These are phyloP conservation scores for Penicillium sp. DNA, from an alignment of 2,329 filamentous ascomycete genomes.

Conservation along the genomic window DNA sequence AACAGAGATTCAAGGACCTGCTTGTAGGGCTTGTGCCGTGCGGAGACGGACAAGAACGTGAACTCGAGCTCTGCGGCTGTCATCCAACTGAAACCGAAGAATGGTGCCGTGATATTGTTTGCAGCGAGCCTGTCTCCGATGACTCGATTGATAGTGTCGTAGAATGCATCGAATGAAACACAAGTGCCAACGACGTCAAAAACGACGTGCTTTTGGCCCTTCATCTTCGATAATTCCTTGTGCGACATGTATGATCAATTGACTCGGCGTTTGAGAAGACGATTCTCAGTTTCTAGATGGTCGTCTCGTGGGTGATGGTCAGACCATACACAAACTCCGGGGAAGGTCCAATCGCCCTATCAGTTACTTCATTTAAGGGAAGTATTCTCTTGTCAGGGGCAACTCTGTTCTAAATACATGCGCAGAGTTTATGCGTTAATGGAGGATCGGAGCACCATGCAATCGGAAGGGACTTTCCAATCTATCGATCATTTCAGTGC, in stretches of 20 bases:
- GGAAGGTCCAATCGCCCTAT: not conserved
- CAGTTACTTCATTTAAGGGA: not conserved
- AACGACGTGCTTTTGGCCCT: conserved; percentile 44
- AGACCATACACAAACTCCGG: not conserved
- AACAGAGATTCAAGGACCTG: conserved; percentile 43
- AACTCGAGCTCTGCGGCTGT: conserved; percentile 46
- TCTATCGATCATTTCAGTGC: not conserved
- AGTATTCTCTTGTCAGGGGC: not conserved
- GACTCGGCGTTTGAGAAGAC: not conserved
- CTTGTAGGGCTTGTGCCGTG: conserved; percentile 42
- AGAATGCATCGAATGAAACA: conserved; percentile 46
- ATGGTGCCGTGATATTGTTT: conserved; percentile 35
- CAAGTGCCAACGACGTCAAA: conserved; percentile 54
- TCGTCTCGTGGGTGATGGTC: not conserved
- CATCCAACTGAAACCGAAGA: conserved; percentile 47
- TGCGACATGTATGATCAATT: not conserved
- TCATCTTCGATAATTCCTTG: not conserved
- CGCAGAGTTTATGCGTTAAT: not conserved
- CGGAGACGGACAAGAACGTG: conserved; percentile 45
- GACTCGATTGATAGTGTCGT: conserved; percentile 34
- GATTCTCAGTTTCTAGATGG: not conserved
- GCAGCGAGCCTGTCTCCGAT: conserved; percentile 38
- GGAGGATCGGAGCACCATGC: not conserved
- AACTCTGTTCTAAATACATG: not conserved
- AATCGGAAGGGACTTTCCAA: not conserved